Conservation (phyloP, 495 filamentous ascomycete genomes). For the Trypethelium eluteriae region DNA sequence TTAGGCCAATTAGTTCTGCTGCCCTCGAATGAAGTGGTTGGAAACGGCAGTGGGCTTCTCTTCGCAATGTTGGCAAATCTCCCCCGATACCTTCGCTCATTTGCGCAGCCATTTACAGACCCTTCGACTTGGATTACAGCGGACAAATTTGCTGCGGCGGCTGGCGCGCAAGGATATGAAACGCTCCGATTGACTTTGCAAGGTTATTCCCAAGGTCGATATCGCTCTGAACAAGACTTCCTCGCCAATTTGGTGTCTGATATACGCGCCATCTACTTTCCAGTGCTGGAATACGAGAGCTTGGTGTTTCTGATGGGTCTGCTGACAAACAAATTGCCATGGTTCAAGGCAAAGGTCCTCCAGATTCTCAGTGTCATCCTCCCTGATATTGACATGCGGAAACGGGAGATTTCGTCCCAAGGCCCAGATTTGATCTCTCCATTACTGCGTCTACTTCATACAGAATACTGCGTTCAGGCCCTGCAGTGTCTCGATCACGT, state of each 20-base stretch:
- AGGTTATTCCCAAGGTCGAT: slow-evolving; percentile 60
- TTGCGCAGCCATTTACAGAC: slow-evolving; percentile 52
- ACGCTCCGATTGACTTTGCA: slow-evolving; percentile 55
- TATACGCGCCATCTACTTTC: slow-evolving; percentile 71
- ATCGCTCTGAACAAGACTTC: slow-evolving; percentile 69
- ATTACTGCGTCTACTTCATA: slow-evolving; percentile 80
- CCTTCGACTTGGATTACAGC: slow-evolving; percentile 54
- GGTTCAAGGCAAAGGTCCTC: slow-evolving; percentile 90
- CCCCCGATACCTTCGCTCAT: slow-evolving; percentile 73
- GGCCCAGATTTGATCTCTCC: slow-evolving; percentile 95
- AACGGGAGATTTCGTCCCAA: slow-evolving; percentile 78
- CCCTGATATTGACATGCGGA: slow-evolving; percentile 87
- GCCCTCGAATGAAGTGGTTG: slow-evolving; percentile 73
- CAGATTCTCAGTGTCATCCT: slow-evolving; percentile 78
- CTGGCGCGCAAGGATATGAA: slow-evolving; percentile 57
- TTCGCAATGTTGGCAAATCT: slow-evolving; percentile 83
- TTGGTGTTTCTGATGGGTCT: slow-evolving; percentile 87
- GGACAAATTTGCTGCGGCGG: slow-evolving; percentile 58
- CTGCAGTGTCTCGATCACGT: slow-evolving; percentile 87
- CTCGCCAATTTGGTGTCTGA: slow-evolving; percentile 65
- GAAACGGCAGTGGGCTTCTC: slow-evolving; percentile 69
- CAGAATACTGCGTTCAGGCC: slow-evolving; percentile 85
- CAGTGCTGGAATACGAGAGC: slow-evolving; percentile 72
- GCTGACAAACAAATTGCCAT: slow-evolving; percentile 75
- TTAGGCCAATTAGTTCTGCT: slow-evolving; percentile 71